Base-by-base conservation (phyloP, 2,329 filamentous ascomycete genomes). In the Aspergillus melleus region DNA sequence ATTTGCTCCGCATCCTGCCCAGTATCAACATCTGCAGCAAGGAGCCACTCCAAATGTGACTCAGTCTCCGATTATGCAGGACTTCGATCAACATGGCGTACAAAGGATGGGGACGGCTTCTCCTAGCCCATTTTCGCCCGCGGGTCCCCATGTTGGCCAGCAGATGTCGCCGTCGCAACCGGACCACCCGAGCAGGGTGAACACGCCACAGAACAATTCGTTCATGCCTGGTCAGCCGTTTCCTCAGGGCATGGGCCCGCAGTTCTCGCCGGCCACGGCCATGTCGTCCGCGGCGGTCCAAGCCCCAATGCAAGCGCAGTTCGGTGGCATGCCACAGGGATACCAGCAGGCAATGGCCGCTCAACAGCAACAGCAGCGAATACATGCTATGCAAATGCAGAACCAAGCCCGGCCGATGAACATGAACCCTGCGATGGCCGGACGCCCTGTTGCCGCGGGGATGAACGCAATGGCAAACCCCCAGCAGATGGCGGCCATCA, bases 61-160 rank as follows among this genome's bases (percentile, higher is more conserved):
- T 44, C 94, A 94, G 11, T 98, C 95, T 6, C 95, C 95, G 29
- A 94, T 96, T 63, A 92, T 97, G 63, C 93, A 96, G 71, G 84
- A 86, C 56, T 88, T 86, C 57, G 79, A 80, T 60, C 77, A 82
- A 76, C 86, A 90, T 71, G 84, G 84, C 68, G 87, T 89, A 44
- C 90, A 92, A 72, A 83, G 92, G 70, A 91, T 98, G 75, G 90
- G 92, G 65, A 97, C 94, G 50, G 90, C 92, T 49, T 98, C 95
- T 32, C 94, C 95, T 3, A 94, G 95, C 75, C 91, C 92, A 1
- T 96, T 96, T 74, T 93, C 90, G 1, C 90, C 90, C 16, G 88
- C 88, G 59, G 84, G 85, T 32, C 88, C 90, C 67, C 89, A 90
- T 70, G 90, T 91, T 68, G 84, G 82, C 42, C 77, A 84, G 16